These are phyloP conservation scores for Xerocomus amazonicus DNA, from an alignment of 1,284 basidiomycete genomes.

Conservation along the genomic window DNA sequence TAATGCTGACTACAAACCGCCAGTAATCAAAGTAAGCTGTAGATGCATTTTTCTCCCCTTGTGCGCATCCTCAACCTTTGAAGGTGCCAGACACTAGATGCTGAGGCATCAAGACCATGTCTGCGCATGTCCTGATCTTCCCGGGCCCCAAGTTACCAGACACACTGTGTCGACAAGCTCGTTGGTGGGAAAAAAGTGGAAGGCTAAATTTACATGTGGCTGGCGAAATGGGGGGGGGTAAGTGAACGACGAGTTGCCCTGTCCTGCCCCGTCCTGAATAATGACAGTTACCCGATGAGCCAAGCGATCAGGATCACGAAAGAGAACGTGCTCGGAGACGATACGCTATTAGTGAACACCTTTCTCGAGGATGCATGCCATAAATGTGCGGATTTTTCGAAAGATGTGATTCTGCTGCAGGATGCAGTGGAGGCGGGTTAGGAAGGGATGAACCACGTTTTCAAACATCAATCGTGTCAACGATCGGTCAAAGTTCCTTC, in stretches of 20 bases:
- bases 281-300: constrained; percentile 25
- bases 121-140: constrained; percentile 28
- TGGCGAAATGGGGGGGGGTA: constrained; percentile 40
- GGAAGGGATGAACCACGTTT: not conserved
- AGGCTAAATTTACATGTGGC: constrained; percentile 23
- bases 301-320: constrained; percentile 31
- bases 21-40: constrained; percentile 19
- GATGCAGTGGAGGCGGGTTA: constrained; percentile 22
- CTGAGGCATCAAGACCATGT: constrained; percentile 1
- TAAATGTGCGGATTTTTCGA: constrained; percentile 18
- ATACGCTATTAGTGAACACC: constrained; percentile 8
- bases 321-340: constrained; percentile 24
- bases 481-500: not conserved
- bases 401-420: constrained; percentile 12
- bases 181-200: constrained; percentile 28
- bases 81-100: constrained; percentile 15
- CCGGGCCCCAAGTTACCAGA: constrained; percentile 6
- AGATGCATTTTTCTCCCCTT: not conserved
- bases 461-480: not conserved
- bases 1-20: constrained; percentile 2
- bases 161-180: constrained; percentile 32
- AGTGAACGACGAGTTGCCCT: constrained; percentile 1
- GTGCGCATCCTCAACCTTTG: not conserved
- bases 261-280: not conserved
- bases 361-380: constrained; percentile 15